Evolutionary conservation across 441 rosid species (phyloP), one percentile per base, ranked within the genome.

Genomic region (Omphalea diandra): DNA sequence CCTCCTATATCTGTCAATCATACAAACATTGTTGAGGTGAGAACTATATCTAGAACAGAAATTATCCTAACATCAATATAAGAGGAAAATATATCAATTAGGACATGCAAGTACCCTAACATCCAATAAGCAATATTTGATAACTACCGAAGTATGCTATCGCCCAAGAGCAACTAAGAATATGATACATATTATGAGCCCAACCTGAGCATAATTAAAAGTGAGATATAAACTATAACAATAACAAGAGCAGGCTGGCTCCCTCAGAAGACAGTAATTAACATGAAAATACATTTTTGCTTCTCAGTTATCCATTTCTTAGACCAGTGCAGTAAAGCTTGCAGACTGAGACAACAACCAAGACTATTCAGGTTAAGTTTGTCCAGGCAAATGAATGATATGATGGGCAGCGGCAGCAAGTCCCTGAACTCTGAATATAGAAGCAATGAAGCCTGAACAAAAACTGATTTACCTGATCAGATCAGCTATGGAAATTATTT

Each of bases 401-500:
- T 20, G 47, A 3, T 27, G 18, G 9, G 38, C 17, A 43, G 24
- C 10, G 38, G 24, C 18, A 32, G 20, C n/a, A 32, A 20, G 31
- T 50, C 46, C 20, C 43, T 10, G 46, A 44, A 63, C 24, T 4
- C 24, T 60, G 18, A 40, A 36, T 26, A 24, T 7, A 41, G 3
- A 4, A 24, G 33, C 6, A 41, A 3, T 0, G 11, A 62, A 24
- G 15, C 20, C 8, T 14, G 32, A 41, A 22, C 2, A 12, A 24
- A 18, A 29, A 27, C 1, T n/a, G 29, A 20, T 33, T 68, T 79
- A 88, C 98, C 98, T 85, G 71, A 91, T 89, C 67, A 94, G 79
- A 85, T 94, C 99, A 68, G 97, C 98, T 32, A 94, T 92, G n/a
- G 96, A 94, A 55, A 92, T 76, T 65, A 94, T 76, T 77, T 88